Base-by-base conservation (phyloP, 2,329 filamentous ascomycete genomes). In the Nemania abortiva region DNA sequence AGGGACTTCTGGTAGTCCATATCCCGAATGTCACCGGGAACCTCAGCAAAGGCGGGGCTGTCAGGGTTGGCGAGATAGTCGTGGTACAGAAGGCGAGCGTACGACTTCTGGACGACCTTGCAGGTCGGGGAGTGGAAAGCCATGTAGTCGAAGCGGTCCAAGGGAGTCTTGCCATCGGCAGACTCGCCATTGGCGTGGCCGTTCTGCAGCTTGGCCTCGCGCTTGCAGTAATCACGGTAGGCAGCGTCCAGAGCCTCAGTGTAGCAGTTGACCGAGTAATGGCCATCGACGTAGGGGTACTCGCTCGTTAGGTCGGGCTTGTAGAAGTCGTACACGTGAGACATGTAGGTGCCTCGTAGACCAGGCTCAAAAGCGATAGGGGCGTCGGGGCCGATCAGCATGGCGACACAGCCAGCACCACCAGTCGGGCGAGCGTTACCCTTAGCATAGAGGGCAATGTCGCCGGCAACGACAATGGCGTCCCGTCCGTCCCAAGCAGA, bases 321-420 rank as follows among this genome's bases (percentile, higher is more conserved):
- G 89, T 94, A 95, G 82, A 95, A 95, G 82, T 95, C 92, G 82
- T 95, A 96, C 76, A 90, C 91, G 83, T 95, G 92, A 81, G 90
- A 87, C 90, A 95, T 91, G 85, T 93, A 94, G 76, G 86, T 90
- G 79, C 91, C 92, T 78, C 92, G 90, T 79, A 94, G 88, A 79
- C 93, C 93, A 60, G 92, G 89, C 83, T 95, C 92, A 73, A 92
- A 85, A 70, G 91, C 91, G 72, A 95, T 84, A 65, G 92, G 92
- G 61, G 92, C 92, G 78, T 95, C 85, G 67, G 92, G 92, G 65
- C 92, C 92, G 75, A 95, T 87, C 74, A 95, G 85, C 86, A 95
- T 87, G 77, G 92, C 92, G 69, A 95, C 91, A 72, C 88, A 90
- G 75, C 92, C 92, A 74, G 91, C 92, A 82, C 92, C 92, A 78